Evolutionary conservation across 495 filamentous ascomycete species (phyloP).

Genomic region (Penicillium maclennaniae): DNA sequence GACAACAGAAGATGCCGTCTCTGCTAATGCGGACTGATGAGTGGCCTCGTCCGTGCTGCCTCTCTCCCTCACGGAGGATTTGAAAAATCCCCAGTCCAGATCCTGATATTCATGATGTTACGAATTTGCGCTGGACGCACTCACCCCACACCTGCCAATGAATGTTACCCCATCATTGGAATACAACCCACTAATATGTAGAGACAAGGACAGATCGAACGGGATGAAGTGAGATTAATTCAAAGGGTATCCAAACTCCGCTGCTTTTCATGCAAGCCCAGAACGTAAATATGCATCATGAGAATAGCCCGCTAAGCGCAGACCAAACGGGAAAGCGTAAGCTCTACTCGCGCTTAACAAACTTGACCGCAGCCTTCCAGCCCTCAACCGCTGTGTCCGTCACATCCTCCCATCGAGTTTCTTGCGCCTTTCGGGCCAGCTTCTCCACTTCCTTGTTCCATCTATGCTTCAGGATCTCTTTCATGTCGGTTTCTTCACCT

Average conservation of each 20-base stretch:
- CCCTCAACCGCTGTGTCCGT: conserved; percentile 43
- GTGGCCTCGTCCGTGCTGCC: not conserved
- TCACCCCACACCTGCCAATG: not conserved
- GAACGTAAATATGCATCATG: conserved; percentile 5
- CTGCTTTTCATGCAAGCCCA: conserved; percentile 14
- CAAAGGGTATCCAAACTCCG: conserved; percentile 30
- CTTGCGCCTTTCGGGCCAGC: conserved; percentile 63
- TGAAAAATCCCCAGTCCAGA: not conserved
- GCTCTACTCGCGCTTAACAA: conserved; percentile 35
- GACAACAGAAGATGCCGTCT: conserved; percentile 28
- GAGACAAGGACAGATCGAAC: not conserved
- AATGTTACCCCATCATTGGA: not conserved
- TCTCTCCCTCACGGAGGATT: not conserved
- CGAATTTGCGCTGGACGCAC: conserved; percentile 21
- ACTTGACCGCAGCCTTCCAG: conserved; percentile 27
- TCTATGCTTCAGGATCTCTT: conserved; percentile 67
- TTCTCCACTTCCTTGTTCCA: conserved; percentile 76
- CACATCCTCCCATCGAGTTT: conserved; percentile 58
- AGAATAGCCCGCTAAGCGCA: not conserved
- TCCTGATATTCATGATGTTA: conserved; percentile 5
- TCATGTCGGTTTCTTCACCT: conserved; percentile 42
- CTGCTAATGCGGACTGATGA: conserved; percentile 23
- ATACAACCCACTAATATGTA: conserved; percentile 16
- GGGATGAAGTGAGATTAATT: conserved; percentile 6
- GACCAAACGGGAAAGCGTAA: not conserved